Conservation (phyloP, 2,329 filamentous ascomycete species). For the Diaporthe sp. region DNA sequence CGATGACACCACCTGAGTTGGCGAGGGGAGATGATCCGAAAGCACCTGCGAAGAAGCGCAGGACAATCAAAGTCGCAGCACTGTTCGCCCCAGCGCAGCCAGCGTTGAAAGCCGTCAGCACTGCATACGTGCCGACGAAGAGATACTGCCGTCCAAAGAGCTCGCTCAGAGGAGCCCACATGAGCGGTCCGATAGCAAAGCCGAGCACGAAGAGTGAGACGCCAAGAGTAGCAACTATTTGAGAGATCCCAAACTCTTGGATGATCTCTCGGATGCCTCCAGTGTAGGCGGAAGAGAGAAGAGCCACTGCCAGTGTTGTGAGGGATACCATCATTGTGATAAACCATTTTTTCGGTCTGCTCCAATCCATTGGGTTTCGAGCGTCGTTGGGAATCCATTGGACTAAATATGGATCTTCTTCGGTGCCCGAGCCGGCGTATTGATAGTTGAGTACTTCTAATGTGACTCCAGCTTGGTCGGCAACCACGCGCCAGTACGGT, state of each 20-base stretch:
- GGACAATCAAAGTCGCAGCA: constrained; percentile 71
- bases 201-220: constrained; percentile 74
- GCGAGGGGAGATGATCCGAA: constrained; percentile 74
- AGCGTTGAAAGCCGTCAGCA: constrained; percentile 72
- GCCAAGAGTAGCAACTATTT: constrained; percentile 67
- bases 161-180: constrained; percentile 75
- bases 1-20: constrained; percentile 73
- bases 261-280: constrained; percentile 65
- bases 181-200: constrained; percentile 70
- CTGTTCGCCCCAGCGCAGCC: constrained; percentile 69
- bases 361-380: constrained; percentile 65
- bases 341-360: constrained; percentile 21
- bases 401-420: constrained; percentile 66
- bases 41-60: constrained; percentile 76
- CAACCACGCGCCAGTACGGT: constrained; percentile 55
- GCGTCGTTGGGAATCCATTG: constrained; percentile 65
- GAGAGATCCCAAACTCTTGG: constrained; percentile 59
- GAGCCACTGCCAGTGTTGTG: constrained; percentile 61
- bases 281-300: constrained; percentile 74
- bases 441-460: constrained; percentile 44
- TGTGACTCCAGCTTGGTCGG: constrained; percentile 59
- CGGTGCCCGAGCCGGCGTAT: constrained; percentile 62
- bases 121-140: constrained; percentile 69
- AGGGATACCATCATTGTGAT: constrained; percentile 36
- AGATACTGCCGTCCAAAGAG: constrained; percentile 72